Percentiles rank a stretch among this genome's conserved stretches.
These are phyloP conservation scores for Ganoderma leucocontextum DNA, from an alignment of 1,284 basidiomycete genomes.

Conservation along the genomic window DNA sequence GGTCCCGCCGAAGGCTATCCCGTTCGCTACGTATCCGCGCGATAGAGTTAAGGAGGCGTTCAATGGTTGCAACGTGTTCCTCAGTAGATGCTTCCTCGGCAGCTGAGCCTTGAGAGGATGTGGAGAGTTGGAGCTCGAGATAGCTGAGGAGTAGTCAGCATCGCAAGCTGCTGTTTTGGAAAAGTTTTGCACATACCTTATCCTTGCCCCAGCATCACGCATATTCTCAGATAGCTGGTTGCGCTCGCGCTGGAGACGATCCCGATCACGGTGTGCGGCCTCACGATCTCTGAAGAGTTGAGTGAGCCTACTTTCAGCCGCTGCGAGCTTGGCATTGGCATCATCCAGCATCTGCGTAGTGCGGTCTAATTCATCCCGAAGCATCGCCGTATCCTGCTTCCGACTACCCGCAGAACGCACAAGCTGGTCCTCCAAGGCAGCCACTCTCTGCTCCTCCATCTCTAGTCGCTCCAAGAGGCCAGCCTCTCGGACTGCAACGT, in stretches of 20 bases:
- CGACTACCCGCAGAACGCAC: conserved; percentile 25
- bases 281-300: conserved; percentile 55
- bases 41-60: conserved; percentile 66
- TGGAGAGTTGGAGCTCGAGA: conserved; percentile 33
- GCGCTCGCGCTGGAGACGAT: conserved; percentile 42
- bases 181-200: conserved; percentile 38
- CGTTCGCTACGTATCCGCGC: conserved; percentile 75
- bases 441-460: conserved; percentile 34
- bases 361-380: conserved; percentile 42
- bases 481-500: conserved; percentile 32
- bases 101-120: conserved; percentile 16
- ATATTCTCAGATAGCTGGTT: conserved; percentile 41
- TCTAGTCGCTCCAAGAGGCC: conserved; percentile 36
- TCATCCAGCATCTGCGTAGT: conserved; percentile 52
- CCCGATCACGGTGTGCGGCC: conserved; percentile 52
- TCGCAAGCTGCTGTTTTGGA: background rate
- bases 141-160: conserved; percentile 22
- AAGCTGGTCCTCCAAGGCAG: conserved; percentile 38
- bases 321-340: conserved; percentile 50
- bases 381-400: conserved; percentile 32
- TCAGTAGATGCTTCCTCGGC: conserved; percentile 22
- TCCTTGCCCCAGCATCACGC: conserved; percentile 40
- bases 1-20: conserved; percentile 68
- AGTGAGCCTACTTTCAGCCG: conserved; percentile 47
- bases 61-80: conserved; percentile 46